A percentile compares a stretch with the other conserved stretches of the same genome.
Evolutionary conservation across 352 stramenopile species (phyloP).

Genomic region (Phytophthora fragariaefolia): DNA sequence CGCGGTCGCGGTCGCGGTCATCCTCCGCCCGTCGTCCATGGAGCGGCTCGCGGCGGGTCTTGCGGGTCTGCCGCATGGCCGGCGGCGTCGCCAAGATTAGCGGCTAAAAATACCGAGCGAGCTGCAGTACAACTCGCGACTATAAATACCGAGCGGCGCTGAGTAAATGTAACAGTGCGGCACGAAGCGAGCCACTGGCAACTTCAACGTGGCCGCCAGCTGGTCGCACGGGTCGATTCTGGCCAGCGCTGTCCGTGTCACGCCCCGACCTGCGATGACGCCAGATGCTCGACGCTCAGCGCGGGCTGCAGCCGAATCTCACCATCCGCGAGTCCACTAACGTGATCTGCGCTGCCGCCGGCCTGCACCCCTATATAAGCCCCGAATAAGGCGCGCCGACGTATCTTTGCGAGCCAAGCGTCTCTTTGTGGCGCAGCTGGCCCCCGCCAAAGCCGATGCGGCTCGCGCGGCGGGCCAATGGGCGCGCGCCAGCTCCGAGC

Average conservation of each 20-base stretch:
- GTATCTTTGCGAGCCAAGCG: no score
- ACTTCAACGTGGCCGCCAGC: not conserved
- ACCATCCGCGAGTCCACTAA: no score
- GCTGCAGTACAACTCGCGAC: no score
- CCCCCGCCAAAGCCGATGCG: no score
- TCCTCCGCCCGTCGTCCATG: constrained; percentile 38
- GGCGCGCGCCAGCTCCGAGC: not conserved
- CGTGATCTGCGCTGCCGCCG: constrained; percentile 14
- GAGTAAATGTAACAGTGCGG: no score
- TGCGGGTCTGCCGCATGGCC: constrained; percentile 4
- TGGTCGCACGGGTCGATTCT: not conserved
- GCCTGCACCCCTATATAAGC: no score
- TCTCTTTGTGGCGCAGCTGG: no score
- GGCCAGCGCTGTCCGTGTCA: constrained; percentile 1
- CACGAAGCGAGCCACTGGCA: no score
- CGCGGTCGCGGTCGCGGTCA: constrained; percentile 25
- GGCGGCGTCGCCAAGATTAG: not conserved
- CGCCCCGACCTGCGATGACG: constrained; percentile 3
- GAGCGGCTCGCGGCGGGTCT: constrained; percentile 1
- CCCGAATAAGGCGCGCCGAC: no score
- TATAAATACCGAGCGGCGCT: no score
- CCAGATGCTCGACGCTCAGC: no score
- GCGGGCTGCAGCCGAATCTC: no score
- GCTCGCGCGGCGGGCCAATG: not conserved
- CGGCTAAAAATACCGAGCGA: not conserved